A percentile compares a stretch with the other conserved stretches of the same genome.
Conservation (phyloP, 139 green algal genomes). For the Picochlorum sp. region DNA sequence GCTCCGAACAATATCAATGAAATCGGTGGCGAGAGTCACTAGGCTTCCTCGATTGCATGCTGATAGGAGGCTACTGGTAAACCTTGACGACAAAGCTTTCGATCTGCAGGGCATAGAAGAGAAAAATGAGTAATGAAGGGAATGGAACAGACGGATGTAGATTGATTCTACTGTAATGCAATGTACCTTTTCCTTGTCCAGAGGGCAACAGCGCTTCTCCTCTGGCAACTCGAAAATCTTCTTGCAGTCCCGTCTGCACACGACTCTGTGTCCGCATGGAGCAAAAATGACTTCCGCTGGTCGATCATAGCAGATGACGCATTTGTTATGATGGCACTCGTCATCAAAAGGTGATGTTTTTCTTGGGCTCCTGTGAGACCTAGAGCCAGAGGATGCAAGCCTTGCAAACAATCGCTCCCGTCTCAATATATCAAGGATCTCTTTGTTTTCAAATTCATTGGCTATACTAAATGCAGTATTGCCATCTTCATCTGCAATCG, state of each 20-base stretch:
- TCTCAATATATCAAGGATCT: conserved; percentile 1
- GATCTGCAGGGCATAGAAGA: background rate
- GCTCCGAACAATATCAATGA: conserved; percentile 7
- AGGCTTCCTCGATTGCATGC: too few species aligned
- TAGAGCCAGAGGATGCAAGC: background rate
- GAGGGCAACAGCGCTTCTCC: background rate
- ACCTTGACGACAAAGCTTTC: conserved; percentile 1
- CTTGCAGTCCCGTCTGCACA: conserved; percentile 2
- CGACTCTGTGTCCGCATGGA: background rate
- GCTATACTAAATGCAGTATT: background rate
- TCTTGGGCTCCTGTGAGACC: background rate
- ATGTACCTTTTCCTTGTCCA: conserved; percentile 4
- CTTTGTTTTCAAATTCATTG: background rate
- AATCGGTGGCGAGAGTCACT: background rate
- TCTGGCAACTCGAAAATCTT: conserved; percentile 3
- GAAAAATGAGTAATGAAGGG: background rate
- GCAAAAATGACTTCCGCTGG: conserved; percentile 3
- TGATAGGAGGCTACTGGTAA: background rate
- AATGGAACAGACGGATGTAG: too few species aligned
- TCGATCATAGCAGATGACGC: conserved; percentile 2
- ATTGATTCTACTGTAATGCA: too few species aligned
- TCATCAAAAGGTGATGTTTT: background rate
- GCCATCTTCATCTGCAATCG: background rate
- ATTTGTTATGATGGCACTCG: background rate
- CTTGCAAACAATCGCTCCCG: background rate